A percentile compares a stretch with the other conserved stretches of the same genome.
Evolutionary conservation across 805 yeast genomes (phyloP).

Genomic region (Ogataea polymorpha): DNA sequence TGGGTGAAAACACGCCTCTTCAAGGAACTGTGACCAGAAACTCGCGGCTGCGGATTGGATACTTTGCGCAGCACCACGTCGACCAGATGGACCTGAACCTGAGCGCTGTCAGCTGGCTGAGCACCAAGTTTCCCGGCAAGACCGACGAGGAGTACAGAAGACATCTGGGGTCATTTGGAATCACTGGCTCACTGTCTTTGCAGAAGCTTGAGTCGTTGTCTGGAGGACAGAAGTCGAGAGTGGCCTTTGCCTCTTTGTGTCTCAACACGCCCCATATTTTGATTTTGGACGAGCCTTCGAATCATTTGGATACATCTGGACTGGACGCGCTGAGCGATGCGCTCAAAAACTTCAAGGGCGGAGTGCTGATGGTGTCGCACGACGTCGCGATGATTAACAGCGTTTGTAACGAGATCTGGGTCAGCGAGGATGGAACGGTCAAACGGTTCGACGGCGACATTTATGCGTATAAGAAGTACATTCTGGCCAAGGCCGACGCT

Average conservation of each 20-base stretch:
- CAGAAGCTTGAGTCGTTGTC: slow-evolving; percentile 87
- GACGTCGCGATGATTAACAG: slow-evolving; percentile 87
- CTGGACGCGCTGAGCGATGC: slow-evolving; percentile 94
- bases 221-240: slow-evolving; percentile 98
- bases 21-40: slow-evolving; percentile 78
- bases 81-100: slow-evolving; percentile 89
- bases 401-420: slow-evolving; percentile 95
- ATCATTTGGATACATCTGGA: slow-evolving; percentile 98
- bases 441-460: slow-evolving; percentile 77
- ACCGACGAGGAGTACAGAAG: slow-evolving; percentile 96
- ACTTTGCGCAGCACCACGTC: slow-evolving; percentile 98
- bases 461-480: slow-evolving; percentile 85
- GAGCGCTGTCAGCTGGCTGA: slow-evolving; percentile 94
- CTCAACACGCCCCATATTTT: slow-evolving; percentile 86
- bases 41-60: slow-evolving; percentile 87
- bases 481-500: slow-evolving; percentile 69
- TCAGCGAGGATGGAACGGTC: slow-evolving; percentile 83
- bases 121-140: slow-evolving; percentile 83
- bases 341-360: slow-evolving; percentile 84
- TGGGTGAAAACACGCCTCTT: slow-evolving; percentile 72
- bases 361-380: slow-evolving; percentile 96
- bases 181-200: slow-evolving; percentile 88
- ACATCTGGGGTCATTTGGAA: slow-evolving; percentile 95
- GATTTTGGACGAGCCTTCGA: slow-evolving; percentile 95
- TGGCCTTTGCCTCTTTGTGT: slow-evolving; percentile 95